Evolutionary conservation across 345 rosid genomes (phyloP), one percentile per base, ranked within the genome.

Genomic region (Citrus maxima): DNA sequence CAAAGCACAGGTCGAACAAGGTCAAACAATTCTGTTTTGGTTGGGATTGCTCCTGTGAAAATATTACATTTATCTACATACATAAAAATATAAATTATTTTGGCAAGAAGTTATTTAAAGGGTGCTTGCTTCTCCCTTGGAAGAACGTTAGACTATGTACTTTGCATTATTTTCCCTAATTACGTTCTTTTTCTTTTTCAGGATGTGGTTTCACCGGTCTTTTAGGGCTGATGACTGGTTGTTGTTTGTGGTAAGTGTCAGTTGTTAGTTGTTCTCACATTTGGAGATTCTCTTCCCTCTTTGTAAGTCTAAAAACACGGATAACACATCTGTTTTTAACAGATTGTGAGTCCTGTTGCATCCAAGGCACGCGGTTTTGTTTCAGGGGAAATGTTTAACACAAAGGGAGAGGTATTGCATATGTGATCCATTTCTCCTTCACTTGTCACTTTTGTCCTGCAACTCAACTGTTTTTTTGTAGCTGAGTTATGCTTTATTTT

Each of bases 151-250:
- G 51, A 46, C 51, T 46, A 46, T 46, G 51, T 46, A 46, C 51
- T 46, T 46, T 42, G 51, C 56, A 51, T 51, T 51, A 16, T 51
- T 51, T 18, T 18, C 22, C 58, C 24, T 24, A 13, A 69, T 25
- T 30, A 69, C 7, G n/a, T 68, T 46, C 42, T 24, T 78, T 65
- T 74, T 55, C 85, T 22, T 78, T 73, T 74, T 55, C 85, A 96
- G 98, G 91, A 89, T 96, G 90, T 94, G 98, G 97, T 96, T 93
- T 85, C 99, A 96, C 84, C 86, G 91, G 79, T 83, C 90, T 21
- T 56, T 91, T 40, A 92, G 92, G 85, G 98, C 98, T 25, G 98
- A 96, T 81, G 98, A 96, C 81, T 96, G 99, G 98, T 81, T 96
- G 62, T 84, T 96, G 55, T 96, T 84, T 80, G 97, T 85, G 87